phyloP scores from a whole-genome alignment of 164 flowering plant genomes.

The Taxillus chinensis region DNA sequence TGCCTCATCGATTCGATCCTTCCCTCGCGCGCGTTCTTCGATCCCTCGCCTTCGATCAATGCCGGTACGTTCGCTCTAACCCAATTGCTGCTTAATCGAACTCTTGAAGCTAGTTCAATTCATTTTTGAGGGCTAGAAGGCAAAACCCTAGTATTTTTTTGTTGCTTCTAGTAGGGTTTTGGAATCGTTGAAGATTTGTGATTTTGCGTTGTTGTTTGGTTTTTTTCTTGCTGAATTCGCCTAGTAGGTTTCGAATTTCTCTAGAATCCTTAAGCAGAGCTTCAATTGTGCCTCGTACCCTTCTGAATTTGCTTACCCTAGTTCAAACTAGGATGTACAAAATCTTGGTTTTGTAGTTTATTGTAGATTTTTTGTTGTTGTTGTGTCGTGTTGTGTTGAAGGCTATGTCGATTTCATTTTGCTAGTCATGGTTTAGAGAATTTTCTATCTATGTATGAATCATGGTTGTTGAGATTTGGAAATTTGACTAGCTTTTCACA shows the following conservation, averaged over 20 bases:
- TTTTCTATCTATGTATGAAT: neutral
- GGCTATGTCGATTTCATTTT: neutral
- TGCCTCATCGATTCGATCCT: neutral
- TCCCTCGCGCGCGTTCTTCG: neutral
- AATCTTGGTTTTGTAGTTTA: neutral
- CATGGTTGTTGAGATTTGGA: neutral
- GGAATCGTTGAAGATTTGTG: neutral
- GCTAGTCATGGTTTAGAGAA: neutral
- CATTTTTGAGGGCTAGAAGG: neutral
- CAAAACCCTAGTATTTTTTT: conserved; percentile 9
- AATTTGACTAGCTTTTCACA: neutral
- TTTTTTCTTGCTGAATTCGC: neutral
- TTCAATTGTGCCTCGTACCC: neutral
- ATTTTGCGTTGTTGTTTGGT: neutral
- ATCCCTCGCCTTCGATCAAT: conserved; percentile 17
- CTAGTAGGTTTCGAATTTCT: neutral
- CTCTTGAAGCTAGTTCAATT: neutral
- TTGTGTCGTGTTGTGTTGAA: neutral
- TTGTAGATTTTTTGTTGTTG: neutral
- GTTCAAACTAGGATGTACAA: neutral
- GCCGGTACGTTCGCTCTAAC: conserved; percentile 12
- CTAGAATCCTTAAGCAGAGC: neutral
- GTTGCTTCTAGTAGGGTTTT: neutral
- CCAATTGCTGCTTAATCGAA: neutral
- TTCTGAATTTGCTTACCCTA: neutral